phyloP scores from a whole-genome alignment of 2,329 filamentous ascomycete genomes.

The Fusarium stilboides region DNA sequence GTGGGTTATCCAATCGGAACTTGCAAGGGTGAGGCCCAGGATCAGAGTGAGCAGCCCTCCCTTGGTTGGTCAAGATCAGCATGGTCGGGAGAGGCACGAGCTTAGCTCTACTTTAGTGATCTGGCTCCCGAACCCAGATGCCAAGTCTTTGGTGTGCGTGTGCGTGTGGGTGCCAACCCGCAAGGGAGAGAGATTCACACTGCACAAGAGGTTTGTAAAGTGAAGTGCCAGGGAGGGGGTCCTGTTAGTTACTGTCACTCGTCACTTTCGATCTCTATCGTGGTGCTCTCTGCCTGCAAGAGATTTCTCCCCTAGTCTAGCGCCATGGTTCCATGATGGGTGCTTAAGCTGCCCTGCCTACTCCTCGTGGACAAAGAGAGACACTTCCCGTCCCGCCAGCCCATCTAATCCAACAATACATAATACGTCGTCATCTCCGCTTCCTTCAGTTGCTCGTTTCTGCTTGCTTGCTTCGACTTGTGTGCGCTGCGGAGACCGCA shows the following conservation, averaged over 20 bases:
- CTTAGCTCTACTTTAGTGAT: slow-evolving; percentile 19
- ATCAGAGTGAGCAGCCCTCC: slow-evolving; percentile 25
- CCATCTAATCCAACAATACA: slow-evolving; percentile 19
- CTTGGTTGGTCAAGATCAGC: slow-evolving; percentile 36
- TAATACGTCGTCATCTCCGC: slow-evolving; percentile 39
- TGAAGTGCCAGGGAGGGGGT: background rate
- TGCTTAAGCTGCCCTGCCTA: background rate
- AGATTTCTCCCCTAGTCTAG: slow-evolving; percentile 24
- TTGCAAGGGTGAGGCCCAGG: background rate
- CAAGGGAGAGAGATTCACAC: slow-evolving; percentile 22
- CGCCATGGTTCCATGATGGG: background rate
- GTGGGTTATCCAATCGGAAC: slow-evolving; percentile 39
- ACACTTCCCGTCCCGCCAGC: slow-evolving; percentile 8
- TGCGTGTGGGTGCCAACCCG: slow-evolving; percentile 1
- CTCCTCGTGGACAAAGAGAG: slow-evolving; percentile 13
- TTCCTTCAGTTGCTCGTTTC: background rate
- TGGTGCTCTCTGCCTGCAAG: slow-evolving; percentile 12
- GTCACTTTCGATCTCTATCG: slow-evolving; percentile 1
- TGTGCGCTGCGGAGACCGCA: slow-evolving; percentile 17
- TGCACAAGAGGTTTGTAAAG: background rate
- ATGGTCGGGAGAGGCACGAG: slow-evolving; percentile 25
- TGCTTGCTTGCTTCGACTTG: slow-evolving; percentile 6
- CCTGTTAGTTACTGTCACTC: background rate
- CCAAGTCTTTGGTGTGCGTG: slow-evolving; percentile 6
- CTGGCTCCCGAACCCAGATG: slow-evolving; percentile 25